Conservation (phyloP, 768 basidiomycete genomes). For the Lactarius evosmus region DNA sequence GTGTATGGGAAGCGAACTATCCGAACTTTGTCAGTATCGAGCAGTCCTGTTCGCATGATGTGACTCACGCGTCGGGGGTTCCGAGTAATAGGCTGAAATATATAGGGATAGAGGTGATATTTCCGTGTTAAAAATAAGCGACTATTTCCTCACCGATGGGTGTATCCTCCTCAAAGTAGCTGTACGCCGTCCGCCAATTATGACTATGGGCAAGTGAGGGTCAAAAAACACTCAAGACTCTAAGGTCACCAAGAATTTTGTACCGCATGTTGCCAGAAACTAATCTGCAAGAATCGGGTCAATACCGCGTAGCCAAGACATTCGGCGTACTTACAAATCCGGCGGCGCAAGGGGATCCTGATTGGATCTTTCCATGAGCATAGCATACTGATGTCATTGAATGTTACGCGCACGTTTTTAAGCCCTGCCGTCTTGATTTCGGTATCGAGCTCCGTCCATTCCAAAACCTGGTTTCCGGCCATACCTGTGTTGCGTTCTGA, state of each 20-base stretch:
- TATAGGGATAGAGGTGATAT: neutral
- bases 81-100: conserved; percentile 20
- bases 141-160: conserved; percentile 22
- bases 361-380: neutral
- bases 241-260: neutral
- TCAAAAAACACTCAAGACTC: neutral
- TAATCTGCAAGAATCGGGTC: conserved; percentile 12
- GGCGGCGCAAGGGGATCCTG: conserved; percentile 40
- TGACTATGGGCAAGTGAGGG: conserved; percentile 1
- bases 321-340: conserved; percentile 35
- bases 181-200: conserved; percentile 27
- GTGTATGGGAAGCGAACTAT: conserved; percentile 61
- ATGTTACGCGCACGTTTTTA: conserved; percentile 32
- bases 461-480: conserved; percentile 36
- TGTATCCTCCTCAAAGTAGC: conserved; percentile 6
- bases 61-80: conserved; percentile 24
- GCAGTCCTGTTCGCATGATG: no score
- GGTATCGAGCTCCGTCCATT: conserved; percentile 34
- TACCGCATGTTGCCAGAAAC: conserved; percentile 23
- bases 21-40: conserved; percentile 2
- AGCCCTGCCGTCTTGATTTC: conserved; percentile 36
- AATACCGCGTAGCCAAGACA: conserved; percentile 3
- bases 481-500: conserved; percentile 28
- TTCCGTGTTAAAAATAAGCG: neutral
- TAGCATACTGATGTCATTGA: neutral